phyloP scores from a whole-genome alignment of 23 red algal species.

The Porphyridium purpureum region DNA sequence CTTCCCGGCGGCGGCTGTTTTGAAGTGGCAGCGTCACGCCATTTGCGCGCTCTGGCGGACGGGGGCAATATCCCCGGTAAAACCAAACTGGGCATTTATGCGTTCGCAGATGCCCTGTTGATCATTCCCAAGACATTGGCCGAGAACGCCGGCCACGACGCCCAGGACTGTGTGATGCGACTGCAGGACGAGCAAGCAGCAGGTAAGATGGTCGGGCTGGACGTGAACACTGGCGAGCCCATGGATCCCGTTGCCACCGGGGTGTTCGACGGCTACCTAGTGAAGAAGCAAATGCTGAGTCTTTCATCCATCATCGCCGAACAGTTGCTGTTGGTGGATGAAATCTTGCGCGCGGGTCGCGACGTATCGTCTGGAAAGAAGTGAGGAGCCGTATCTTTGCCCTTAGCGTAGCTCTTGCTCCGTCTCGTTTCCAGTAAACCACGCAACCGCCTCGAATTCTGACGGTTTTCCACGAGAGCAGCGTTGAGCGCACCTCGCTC shows the following conservation, averaged over 20 bases:
- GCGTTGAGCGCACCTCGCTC: too few species aligned
- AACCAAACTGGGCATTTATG: slow-evolving; percentile 58
- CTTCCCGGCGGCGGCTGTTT: slow-evolving; percentile 82
- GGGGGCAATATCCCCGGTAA: slow-evolving; percentile 47
- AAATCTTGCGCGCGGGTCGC: slow-evolving; percentile 76
- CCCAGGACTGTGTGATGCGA: slow-evolving; percentile 72
- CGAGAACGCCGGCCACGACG: slow-evolving; percentile 78
- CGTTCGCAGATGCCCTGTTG: slow-evolving; percentile 76
- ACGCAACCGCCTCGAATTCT: too few species aligned
- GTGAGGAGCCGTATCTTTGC: too few species aligned
- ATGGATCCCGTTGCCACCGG: slow-evolving; percentile 71
- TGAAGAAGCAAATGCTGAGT: slow-evolving; percentile 73
- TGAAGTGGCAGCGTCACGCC: slow-evolving; percentile 62
- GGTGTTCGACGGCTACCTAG: slow-evolving; percentile 72
- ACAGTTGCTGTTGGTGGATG: slow-evolving; percentile 95
- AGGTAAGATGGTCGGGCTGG: slow-evolving; percentile 53
- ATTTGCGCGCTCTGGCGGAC: slow-evolving; percentile 50
- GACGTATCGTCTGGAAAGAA: too few species aligned
- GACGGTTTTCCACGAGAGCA: too few species aligned
- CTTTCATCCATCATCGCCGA: slow-evolving; percentile 71
- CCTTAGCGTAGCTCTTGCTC: too few species aligned
- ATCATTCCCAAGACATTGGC: slow-evolving; percentile 97
- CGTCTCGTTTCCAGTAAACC: too few species aligned
- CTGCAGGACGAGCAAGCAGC: slow-evolving; percentile 52
- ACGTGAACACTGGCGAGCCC: slow-evolving; percentile 71